phyloP scores from a whole-genome alignment of 306 rosid species.

The Senna tora region DNA sequence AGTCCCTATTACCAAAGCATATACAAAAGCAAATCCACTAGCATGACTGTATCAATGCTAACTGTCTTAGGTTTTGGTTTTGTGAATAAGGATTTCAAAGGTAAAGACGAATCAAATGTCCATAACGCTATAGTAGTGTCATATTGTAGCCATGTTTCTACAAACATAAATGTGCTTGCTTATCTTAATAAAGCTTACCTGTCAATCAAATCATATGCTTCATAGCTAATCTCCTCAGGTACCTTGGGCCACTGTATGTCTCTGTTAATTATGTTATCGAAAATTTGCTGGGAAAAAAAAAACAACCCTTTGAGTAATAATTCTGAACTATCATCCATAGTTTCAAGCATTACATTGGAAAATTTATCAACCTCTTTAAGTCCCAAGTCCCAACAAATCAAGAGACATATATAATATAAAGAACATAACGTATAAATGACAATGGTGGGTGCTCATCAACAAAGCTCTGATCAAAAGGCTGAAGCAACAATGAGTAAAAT shows the following conservation, averaged over 20 bases:
- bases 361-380: background rate
- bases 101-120: slow-evolving; percentile 8
- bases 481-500: background rate
- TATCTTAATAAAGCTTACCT: slow-evolving; percentile 58
- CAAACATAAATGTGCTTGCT: slow-evolving; percentile 49
- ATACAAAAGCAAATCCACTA: background rate
- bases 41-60: slow-evolving; percentile 41
- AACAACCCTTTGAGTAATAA: slow-evolving; percentile 33
- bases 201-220: slow-evolving; percentile 80
- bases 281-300: slow-evolving; percentile 81
- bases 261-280: slow-evolving; percentile 92
- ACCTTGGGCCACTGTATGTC: slow-evolving; percentile 90
- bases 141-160: slow-evolving; percentile 3
- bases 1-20: background rate
- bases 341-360: background rate
- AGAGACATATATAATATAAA: slow-evolving; percentile 13
- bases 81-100: background rate
- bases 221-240: slow-evolving; percentile 84
- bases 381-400: slow-evolving; percentile 7
- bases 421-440: background rate
- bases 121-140: background rate
- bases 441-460: slow-evolving; percentile 6
- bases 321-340: slow-evolving; percentile 30
- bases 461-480: background rate
- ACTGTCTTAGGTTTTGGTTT: background rate